Evolutionary conservation across 78 protist species (phyloP), one percentile per base, ranked within the genome.

Genomic region (Dictyostelium brefeldianum): DNA sequence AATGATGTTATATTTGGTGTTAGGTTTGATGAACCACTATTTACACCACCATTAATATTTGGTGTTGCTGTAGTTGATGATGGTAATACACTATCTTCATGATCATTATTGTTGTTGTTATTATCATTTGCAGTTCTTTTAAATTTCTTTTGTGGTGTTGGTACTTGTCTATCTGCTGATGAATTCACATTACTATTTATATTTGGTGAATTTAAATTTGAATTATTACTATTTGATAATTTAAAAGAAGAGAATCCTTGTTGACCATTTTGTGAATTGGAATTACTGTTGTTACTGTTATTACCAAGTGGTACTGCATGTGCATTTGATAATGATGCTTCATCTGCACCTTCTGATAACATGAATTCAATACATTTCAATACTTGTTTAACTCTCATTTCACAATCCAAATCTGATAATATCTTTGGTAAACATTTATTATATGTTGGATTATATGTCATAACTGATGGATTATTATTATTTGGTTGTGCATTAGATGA

Each of bases 391-490:
- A 84, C 92, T 43, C 92, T 41, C 92, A 84, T 84, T 64, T 84
- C 92, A 27, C 92, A 84, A 57, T 84, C 92, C 22, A 75, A 78
- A 56, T 84, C 92, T 29, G 83, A 74, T 17, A 84, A 50, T 10
- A 84, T 84, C 50, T 84, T 84, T 56, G 92, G 92, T 47, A 84
- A 27, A 57, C 92, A 84, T 62, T 84, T 84, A 47, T 84, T 84
- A 84, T 84, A 84, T 1, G 92, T 84, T 36, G 92, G 92, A 59
- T 84, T 84, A 47, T 84, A 71, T 18, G 92, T 84, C 92, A 84
- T 84, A 50, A 82, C 90, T 18, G 90, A 82, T 46, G 90, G 90
- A 69, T 82, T 82, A 67, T 31, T 67, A 67, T 31, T 67, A 67
- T 67, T 67, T 31, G 47, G 43, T 31, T 41, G 25, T 65, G 75